Evolutionary conservation across 2,329 filamentous ascomycete genomes (phyloP).

Genomic region (Tolypocladium ophioglossoides): DNA sequence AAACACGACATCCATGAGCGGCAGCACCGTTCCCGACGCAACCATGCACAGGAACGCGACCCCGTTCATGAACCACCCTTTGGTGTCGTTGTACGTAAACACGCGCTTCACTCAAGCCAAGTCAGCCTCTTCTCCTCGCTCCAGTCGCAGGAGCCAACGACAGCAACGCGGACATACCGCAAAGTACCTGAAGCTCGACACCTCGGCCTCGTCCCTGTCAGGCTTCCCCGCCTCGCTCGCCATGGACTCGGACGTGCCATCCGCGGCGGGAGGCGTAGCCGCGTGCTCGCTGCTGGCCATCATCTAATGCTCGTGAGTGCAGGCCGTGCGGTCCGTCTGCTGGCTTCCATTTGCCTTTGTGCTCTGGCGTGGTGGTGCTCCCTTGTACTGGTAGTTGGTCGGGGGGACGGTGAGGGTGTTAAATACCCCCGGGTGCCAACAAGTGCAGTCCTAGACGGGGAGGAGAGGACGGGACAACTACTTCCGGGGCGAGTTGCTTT

Average conservation of each 20-base stretch:
- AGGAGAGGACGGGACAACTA: too few species aligned
- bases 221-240: background rate
- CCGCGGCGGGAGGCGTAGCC: background rate
- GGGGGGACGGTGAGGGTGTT: background rate
- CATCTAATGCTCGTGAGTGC: background rate
- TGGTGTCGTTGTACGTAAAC: slow-evolving; percentile 26
- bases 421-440: too few species aligned
- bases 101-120: slow-evolving; percentile 16
- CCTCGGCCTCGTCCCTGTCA: slow-evolving; percentile 3
- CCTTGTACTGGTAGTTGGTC: background rate
- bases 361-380: background rate
- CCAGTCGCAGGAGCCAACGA: too few species aligned
- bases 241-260: background rate
- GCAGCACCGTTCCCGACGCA: slow-evolving; percentile 27
- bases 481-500: too few species aligned
- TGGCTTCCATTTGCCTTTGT: background rate
- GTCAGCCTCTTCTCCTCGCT: background rate
- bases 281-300: background rate
- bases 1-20: slow-evolving; percentile 50
- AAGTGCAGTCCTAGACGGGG: too few species aligned
- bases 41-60: slow-evolving; percentile 26
- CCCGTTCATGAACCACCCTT: slow-evolving; percentile 25
- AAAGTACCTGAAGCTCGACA: slow-evolving; percentile 15
- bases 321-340: background rate
- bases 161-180: slow-evolving; percentile 7